These are phyloP conservation scores for Aschersonia sp. DNA, from an alignment of 2,329 filamentous ascomycete species.

Conservation along the genomic window DNA sequence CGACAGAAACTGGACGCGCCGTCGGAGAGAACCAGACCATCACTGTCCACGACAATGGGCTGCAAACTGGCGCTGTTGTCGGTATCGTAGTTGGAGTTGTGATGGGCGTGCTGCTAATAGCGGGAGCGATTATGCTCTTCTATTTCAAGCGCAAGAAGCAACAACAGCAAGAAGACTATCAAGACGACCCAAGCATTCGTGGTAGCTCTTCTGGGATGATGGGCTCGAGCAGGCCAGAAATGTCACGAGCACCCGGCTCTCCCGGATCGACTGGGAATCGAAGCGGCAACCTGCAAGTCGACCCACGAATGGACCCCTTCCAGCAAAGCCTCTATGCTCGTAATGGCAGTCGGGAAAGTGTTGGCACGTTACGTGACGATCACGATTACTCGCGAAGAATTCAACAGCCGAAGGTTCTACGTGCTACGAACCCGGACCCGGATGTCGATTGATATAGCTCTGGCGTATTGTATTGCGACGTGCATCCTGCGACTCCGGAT, in stretches of 20 bases:
- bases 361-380: constrained; percentile 49
- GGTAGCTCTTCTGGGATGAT: constrained; percentile 36
- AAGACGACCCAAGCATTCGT: constrained; percentile 29
- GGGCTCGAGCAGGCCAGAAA: constrained; percentile 27
- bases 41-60: constrained; percentile 9
- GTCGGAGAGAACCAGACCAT: constrained; percentile 6
- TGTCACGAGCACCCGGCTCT: constrained; percentile 19
- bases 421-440: constrained; percentile 48
- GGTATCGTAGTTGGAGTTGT: constrained; percentile 39
- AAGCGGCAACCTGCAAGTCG: constrained; percentile 40
- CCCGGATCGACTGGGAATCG: constrained; percentile 28
- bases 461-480: too few species aligned
- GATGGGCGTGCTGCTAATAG: constrained; percentile 23
- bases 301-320: constrained; percentile 49
- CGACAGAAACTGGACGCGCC: constrained; percentile 17
- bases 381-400: constrained; percentile 51
- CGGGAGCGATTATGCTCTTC: constrained; percentile 23
- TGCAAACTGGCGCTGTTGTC: constrained; percentile 32
- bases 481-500: too few species aligned
- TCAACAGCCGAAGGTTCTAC: constrained; percentile 39
- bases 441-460: constrained; percentile 5
- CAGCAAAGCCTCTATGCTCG: constrained; percentile 40
- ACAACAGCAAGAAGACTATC: constrained; percentile 24
- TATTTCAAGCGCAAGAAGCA: constrained; percentile 30
- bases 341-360: constrained; percentile 46